phyloP scores from a whole-genome alignment of 352 stramenopile genomes.

The Peronosclerospora sorghi region DNA sequence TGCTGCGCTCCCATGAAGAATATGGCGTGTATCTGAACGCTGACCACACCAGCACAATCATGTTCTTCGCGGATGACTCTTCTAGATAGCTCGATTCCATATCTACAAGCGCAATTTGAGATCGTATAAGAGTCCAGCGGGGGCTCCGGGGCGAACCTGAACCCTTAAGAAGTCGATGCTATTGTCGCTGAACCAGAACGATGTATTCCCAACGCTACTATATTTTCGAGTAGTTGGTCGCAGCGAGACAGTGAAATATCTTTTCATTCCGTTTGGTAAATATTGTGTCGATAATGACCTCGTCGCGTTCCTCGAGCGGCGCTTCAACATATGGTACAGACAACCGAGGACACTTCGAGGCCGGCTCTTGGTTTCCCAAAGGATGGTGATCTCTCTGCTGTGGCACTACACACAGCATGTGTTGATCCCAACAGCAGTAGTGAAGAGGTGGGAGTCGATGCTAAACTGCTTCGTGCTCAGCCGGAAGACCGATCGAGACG shows the following conservation, averaged over 20 bases:
- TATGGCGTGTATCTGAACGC: background rate
- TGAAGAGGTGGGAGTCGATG: background rate
- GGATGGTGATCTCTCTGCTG: background rate
- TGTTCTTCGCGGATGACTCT: conserved; percentile 4
- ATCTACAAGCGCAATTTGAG: background rate
- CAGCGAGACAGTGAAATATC: background rate
- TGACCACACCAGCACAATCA: background rate
- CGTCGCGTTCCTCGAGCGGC: background rate
- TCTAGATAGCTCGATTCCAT: background rate
- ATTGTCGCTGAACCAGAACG: background rate
- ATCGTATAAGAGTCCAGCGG: background rate
- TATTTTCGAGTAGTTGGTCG: background rate
- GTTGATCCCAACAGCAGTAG: background rate
- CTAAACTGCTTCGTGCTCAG: background rate
- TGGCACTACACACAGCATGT: conserved; percentile 1
- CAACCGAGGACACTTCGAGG: background rate
- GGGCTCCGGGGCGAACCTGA: background rate
- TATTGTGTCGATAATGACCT: background rate
- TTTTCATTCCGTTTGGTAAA: conserved; percentile 1
- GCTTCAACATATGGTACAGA: background rate
- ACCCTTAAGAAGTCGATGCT: background rate
- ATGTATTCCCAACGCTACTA: background rate
- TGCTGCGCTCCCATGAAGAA: background rate
- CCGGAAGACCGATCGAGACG: background rate
- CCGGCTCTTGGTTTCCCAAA: background rate